Evolutionary conservation across 345 rosid genomes (phyloP).

Genomic region (Chamaenerion angustifolium): DNA sequence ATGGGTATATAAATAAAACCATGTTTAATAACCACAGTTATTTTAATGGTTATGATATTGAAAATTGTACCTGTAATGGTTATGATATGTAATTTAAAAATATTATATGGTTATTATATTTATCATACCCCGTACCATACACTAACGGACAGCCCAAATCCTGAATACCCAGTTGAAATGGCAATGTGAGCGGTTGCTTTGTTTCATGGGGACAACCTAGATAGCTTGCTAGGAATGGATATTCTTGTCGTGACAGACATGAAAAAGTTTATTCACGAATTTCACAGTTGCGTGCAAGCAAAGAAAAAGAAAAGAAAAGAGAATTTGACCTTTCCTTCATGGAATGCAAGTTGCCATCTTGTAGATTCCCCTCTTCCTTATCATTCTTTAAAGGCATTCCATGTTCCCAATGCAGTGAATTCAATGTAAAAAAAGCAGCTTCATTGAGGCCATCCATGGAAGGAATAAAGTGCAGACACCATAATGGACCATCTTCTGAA

Average conservation of each 20-base stretch:
- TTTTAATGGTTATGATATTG: no score
- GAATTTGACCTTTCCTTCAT: conserved; percentile 1
- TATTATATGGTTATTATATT: no score
- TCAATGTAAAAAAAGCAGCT: conserved; percentile 5
- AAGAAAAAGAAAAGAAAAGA: background rate
- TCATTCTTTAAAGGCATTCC: background rate
- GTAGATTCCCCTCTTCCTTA: background rate
- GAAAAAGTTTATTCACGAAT: background rate
- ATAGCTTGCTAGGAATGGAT: no score
- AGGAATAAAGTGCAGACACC: conserved; percentile 4
- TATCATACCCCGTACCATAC: no score
- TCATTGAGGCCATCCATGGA: conserved; percentile 5
- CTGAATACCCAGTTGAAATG: no score
- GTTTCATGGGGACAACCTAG: no score
- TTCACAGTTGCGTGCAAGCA: conserved; percentile 3
- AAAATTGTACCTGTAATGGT: no score
- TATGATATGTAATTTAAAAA: no score
- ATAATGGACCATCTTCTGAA: background rate
- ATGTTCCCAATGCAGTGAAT: background rate
- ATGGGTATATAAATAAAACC: no score
- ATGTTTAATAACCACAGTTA: no score
- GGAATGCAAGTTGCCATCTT: background rate
- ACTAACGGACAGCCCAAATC: no score
- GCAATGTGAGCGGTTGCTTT: no score
- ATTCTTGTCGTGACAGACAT: background rate